Base-by-base conservation (phyloP, 768 basidiomycete species). In the Macrolepiota albuminosa region DNA sequence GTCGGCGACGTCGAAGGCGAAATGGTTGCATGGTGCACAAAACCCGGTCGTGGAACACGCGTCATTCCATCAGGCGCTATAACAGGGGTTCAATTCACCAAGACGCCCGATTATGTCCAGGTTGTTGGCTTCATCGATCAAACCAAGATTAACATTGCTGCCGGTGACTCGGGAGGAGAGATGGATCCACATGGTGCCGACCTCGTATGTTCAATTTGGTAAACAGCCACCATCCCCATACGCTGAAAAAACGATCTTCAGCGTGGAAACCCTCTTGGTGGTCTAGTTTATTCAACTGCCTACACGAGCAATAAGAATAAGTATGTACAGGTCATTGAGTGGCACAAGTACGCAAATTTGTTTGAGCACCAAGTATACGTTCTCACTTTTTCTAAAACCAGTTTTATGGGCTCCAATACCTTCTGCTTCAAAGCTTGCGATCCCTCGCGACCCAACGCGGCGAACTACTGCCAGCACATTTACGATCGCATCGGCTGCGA, bases 11-110 rank as follows among this genome's bases (percentile, higher is more conserved):
- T 80, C 1, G 92, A 93, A 69, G 85, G 80, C 36, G 75, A 83
- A 67, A 85, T 83, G 66, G 86, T 93, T 9, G 84, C 89, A 1
- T 94, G 83, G 80, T 94, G 89, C 75, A 83, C 84, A 21, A 83
- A 87, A 70, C 77, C 78, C 73, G 65, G 81, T 61, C 61, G 82
- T 68, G 55, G 81, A 71, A 34, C 78, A 65, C 33, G 78, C 56
- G 39, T 73, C 49, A 84, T 88, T 57, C 87, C 84, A 18, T 47
- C 69, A 54, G 71, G 71, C 16, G 65, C 72, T 13, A 57, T 73
- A 16, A 60, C 60, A 33, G 71, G 71, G 21, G 71, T 67, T 39
- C 72, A 72, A 50, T 70, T 73, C n/a, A 77, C 87, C 24, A 73
- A 79, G 63, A 86, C 87, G 1, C 80, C 82, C 6, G 80, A 82